Evolutionary conservation across 257 asterid genomes (phyloP).

Genomic region (Fraxinus anomala): DNA sequence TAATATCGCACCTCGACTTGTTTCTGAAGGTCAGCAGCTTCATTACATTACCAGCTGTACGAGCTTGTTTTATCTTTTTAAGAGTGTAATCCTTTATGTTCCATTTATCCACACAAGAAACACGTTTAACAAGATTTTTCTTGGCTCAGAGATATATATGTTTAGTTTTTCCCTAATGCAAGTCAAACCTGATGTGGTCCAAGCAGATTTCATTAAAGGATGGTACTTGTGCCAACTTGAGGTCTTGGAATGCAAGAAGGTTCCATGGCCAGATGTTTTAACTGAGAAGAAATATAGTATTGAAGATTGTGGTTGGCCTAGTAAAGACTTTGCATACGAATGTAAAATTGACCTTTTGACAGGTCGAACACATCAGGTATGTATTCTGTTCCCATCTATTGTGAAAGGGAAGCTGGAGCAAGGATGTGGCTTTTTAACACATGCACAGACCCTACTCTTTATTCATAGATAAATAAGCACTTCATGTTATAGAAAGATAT

Average conservation of each 20-base stretch:
- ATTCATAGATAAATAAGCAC: neutral
- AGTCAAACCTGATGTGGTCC: conserved; percentile 22
- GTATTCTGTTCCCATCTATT: neutral
- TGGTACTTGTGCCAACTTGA: conserved; percentile 93
- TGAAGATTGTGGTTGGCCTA: conserved; percentile 80
- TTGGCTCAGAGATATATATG: conserved; percentile 1
- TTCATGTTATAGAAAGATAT: neutral
- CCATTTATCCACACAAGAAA: neutral
- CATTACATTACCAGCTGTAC: neutral
- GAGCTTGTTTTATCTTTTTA: neutral
- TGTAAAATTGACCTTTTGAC: conserved; percentile 83
- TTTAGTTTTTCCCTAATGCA: neutral
- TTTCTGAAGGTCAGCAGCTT: conserved; percentile 62
- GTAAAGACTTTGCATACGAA: conserved; percentile 76
- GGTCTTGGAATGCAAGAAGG: conserved; percentile 84
- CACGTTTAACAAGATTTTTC: neutral
- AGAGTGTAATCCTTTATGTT: neutral
- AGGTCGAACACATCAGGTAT: conserved; percentile 96
- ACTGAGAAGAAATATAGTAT: conserved; percentile 46
- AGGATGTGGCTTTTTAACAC: neutral
- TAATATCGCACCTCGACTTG: conserved; percentile 84
- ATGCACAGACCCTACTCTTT: neutral
- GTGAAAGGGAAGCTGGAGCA: neutral
- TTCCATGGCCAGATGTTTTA: conserved; percentile 70
- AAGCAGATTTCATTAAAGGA: conserved; percentile 57